phyloP scores from a whole-genome alignment of 2,329 filamentous ascomycete species.

The Biscogniauxia sp. region DNA sequence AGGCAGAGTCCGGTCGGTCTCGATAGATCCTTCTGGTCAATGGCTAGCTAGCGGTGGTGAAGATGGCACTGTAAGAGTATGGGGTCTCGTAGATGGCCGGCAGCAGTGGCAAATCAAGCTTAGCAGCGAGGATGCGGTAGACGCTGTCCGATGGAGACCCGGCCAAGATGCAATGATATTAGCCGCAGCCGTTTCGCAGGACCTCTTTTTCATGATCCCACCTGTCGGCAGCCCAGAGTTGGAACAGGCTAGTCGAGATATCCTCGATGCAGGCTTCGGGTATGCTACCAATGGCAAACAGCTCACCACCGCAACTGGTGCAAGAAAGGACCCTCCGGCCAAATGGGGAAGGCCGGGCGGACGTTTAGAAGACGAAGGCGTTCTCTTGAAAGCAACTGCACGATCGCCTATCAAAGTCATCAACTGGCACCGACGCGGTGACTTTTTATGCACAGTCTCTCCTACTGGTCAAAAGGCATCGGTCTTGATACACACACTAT shows the following conservation, averaged over 20 bases:
- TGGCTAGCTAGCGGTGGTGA: constrained; percentile 92
- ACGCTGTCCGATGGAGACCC: constrained; percentile 87
- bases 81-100: constrained; percentile 82
- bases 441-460: constrained; percentile 91
- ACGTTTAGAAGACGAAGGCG: constrained; percentile 71
- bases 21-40: constrained; percentile 80
- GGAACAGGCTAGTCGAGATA: constrained; percentile 70
- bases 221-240: constrained; percentile 68
- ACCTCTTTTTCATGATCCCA: constrained; percentile 81
- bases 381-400: constrained; percentile 78
- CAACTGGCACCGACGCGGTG: constrained; percentile 89
- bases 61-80: constrained; percentile 87
- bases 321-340: constrained; percentile 71
- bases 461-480: constrained; percentile 74
- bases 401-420: constrained; percentile 81
- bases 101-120: constrained; percentile 84
- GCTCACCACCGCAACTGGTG: constrained; percentile 50
- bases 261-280: constrained; percentile 88
- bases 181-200: constrained; percentile 79
- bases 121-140: constrained; percentile 75
- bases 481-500: constrained; percentile 91
- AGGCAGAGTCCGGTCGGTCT: constrained; percentile 79
- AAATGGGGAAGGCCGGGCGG: constrained; percentile 80
- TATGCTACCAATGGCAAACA: constrained; percentile 72
- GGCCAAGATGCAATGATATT: constrained; percentile 77